Evolutionary conservation across 1,284 basidiomycete species (phyloP), one percentile per base, ranked within the genome.

Genomic region (Pyrrhoderma lamaoense): DNA sequence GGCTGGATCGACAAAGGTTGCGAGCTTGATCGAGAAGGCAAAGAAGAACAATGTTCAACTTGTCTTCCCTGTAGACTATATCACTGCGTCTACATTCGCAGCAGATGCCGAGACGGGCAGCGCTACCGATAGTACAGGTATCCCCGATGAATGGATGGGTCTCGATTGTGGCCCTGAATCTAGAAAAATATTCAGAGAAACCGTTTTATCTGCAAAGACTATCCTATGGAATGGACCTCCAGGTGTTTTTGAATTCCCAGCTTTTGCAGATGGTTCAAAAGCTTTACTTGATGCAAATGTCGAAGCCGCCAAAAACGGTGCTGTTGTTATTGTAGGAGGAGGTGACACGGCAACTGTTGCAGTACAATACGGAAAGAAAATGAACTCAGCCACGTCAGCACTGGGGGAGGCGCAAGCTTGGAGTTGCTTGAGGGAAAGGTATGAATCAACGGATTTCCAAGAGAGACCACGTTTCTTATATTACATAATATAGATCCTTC

Each of bases 221-320:
- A 94, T 99, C 67, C 84, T 99, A 55, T 99, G 95, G 94, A 99
- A 99, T 67, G 95, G 93, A 47, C 94, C 95, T 38, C 89, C 95
- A 42, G 95, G 95, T 63, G 95, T 99, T 31, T 99, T 99, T 68
- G 95, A 99, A 70, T 96, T 98, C 75, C 80, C 88, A 47, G 83
- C 83, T 44, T 99, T 98, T 62, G 88, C 93, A 8, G 74, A 73
- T 40, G 95, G 94, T 43, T 96, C 93, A 16, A 81, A 83, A 65
- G 72, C 85, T 16, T 82, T 97, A 54, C 83, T 99, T 37, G 82
- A 93, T 53, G 93, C 92, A 37, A 85, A 81, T 61, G 80, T 96
- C 61, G 85, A 93, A 65, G 94, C 95, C 22, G 89, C 90, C 51
- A 71, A 84, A 66, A 83, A 83, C 37, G 95, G 94, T 47, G 76